These are phyloP conservation scores for Pseudocohnilembus persalinus DNA, from an alignment of 169 alveolate species.

Conservation along the genomic window DNA sequence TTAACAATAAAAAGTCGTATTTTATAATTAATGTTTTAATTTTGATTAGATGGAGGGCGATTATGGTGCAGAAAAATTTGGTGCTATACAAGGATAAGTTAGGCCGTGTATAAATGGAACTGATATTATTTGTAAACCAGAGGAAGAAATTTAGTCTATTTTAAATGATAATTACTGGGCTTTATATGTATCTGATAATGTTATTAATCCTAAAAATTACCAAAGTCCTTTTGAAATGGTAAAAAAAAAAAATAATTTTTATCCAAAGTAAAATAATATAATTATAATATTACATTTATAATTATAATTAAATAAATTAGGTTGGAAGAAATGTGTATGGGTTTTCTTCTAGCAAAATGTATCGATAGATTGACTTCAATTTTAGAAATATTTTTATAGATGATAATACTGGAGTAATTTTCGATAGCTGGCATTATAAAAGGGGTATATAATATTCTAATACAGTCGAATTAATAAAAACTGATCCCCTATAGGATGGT, in stretches of 20 bases:
- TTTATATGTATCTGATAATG: neutral
- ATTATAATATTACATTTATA: too few species aligned
- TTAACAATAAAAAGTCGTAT: too few species aligned
- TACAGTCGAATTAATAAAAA: neutral
- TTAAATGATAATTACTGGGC: neutral
- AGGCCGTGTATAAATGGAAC: neutral
- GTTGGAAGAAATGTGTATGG: neutral
- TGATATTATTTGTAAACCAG: neutral
- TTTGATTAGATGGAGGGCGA: neutral
- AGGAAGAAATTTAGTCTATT: neutral
- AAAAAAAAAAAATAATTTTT: too few species aligned
- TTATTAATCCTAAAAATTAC: neutral
- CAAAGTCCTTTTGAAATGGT: neutral
- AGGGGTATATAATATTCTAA: neutral
- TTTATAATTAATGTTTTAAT: too few species aligned
- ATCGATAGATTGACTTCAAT: neutral
- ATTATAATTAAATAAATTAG: neutral
- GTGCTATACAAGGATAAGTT: neutral
- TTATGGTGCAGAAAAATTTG: neutral
- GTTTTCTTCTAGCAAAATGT: neutral
- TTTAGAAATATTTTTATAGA: neutral
- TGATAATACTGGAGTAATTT: neutral
- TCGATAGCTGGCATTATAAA: neutral
- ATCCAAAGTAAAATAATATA: too few species aligned
- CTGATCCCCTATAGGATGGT: neutral